Conservation (phyloP, 345 rosid species). For the Punica granatum region DNA sequence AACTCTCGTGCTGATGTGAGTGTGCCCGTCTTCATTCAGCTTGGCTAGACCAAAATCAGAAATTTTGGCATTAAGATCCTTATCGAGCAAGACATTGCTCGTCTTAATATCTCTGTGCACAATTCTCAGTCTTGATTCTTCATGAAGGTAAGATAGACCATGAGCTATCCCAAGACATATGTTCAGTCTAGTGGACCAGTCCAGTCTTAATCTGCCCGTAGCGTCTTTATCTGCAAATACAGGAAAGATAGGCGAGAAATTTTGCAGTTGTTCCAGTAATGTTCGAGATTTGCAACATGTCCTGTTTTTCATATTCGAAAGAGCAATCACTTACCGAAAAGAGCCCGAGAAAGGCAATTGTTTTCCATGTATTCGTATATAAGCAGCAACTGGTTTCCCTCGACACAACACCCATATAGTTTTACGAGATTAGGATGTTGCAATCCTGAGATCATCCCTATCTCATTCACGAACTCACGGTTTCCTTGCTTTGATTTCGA, state of each 20-base stretch:
- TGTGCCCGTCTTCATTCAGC: conserved; percentile 68
- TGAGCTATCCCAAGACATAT: conserved; percentile 67
- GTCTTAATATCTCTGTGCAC: conserved; percentile 95
- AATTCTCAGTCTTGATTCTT: conserved; percentile 72
- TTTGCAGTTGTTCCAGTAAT: no score
- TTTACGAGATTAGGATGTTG: conserved; percentile 81
- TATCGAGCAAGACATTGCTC: conserved; percentile 81
- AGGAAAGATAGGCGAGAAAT: neutral
- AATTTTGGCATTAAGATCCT: conserved; percentile 73
- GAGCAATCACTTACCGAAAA: conserved; percentile 40
- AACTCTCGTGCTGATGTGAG: conserved; percentile 80
- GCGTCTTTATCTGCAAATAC: conserved; percentile 40
- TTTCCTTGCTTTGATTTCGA: conserved; percentile 72
- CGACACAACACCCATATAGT: conserved; percentile 70
- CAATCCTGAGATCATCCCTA: conserved; percentile 69
- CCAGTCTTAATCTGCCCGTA: conserved; percentile 39
- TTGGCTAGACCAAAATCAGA: conserved; percentile 93
- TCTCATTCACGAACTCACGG: conserved; percentile 65
- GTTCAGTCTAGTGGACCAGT: conserved; percentile 67
- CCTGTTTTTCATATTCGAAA: neutral
- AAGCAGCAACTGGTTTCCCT: conserved; percentile 59
- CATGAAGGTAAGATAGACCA: conserved; percentile 79
- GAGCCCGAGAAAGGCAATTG: conserved; percentile 56
- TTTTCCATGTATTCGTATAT: conserved; percentile 74
- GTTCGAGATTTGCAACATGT: neutral